A percentile compares a stretch with the other conserved stretches of the same genome.
Evolutionary conservation across 169 alveolate genomes (phyloP).

Genomic region (Plasmodium malariae): DNA sequence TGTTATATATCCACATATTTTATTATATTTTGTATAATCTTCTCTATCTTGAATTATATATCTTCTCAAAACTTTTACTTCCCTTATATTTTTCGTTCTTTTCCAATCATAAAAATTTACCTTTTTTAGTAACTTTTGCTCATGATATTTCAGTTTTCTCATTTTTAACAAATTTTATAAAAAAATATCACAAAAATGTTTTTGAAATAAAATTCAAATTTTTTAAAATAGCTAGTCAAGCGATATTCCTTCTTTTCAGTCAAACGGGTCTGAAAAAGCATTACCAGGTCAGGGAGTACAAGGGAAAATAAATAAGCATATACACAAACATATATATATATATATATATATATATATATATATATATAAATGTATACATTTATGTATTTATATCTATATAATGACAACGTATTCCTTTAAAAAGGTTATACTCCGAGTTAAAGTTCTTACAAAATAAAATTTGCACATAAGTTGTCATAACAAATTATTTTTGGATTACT

Average conservation of each 20-base stretch:
- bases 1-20: slow-evolving; percentile 95
- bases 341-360: neutral
- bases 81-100: slow-evolving; percentile 91
- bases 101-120: slow-evolving; percentile 97
- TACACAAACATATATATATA: neutral
- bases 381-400: neutral
- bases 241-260: no score
- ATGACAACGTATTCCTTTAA: no score
- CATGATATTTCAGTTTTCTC: slow-evolving; percentile 98
- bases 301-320: neutral
- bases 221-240: no score
- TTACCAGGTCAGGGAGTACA: neutral
- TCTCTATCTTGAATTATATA: slow-evolving; percentile 97
- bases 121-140: slow-evolving; percentile 96
- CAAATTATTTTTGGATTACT: no score
- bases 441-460: no score
- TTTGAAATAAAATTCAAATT: no score
- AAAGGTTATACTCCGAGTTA: no score
- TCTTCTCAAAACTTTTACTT: slow-evolving; percentile 93
- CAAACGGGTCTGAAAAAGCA: no score
- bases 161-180: slow-evolving; percentile 83
- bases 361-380: neutral
- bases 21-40: slow-evolving; percentile 97
- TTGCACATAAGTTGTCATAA: no score
- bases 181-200: no score